A percentile compares a stretch with the other conserved stretches of the same genome.
These are phyloP conservation scores for Nicotiana tomentosiformis DNA, from an alignment of 257 asterid genomes.

Conservation along the genomic window DNA sequence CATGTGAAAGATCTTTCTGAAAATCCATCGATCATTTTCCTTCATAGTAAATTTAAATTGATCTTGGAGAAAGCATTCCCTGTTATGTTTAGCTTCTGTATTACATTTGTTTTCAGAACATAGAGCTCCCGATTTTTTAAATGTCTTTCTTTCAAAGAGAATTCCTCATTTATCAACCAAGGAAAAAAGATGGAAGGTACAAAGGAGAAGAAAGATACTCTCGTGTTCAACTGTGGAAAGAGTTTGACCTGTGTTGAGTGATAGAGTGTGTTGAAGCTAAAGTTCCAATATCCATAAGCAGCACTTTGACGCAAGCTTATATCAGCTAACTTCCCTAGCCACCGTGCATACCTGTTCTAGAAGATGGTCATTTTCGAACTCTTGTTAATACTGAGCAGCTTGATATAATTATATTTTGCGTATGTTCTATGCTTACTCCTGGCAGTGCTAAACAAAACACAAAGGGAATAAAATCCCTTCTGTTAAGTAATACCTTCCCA, in stretches of 20 bases:
- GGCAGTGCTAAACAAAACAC: background rate
- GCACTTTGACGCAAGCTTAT: constrained; percentile 89
- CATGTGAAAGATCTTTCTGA: background rate
- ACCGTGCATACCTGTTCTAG: constrained; percentile 48
- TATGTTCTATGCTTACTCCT: constrained; percentile 1
- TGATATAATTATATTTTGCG: background rate
- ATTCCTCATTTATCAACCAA: background rate
- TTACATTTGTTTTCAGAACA: background rate
- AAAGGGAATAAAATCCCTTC: background rate
- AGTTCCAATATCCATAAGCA: constrained; percentile 94
- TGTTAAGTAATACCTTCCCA: constrained; percentile 44
- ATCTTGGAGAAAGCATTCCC: background rate
- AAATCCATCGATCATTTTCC: background rate
- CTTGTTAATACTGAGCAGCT: background rate
- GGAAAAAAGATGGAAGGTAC: background rate
- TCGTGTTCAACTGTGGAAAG: background rate
- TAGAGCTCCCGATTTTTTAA: background rate
- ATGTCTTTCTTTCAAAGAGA: background rate
- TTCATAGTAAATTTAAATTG: background rate
- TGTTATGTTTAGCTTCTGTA: background rate
- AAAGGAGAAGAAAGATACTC: background rate
- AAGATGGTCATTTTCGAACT: background rate
- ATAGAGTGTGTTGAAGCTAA: constrained; percentile 78
- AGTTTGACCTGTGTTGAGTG: constrained; percentile 83
- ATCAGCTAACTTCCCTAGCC: constrained; percentile 81